Conservation (phyloP, 805 yeast species). For the Pichia gijzeniarum region DNA sequence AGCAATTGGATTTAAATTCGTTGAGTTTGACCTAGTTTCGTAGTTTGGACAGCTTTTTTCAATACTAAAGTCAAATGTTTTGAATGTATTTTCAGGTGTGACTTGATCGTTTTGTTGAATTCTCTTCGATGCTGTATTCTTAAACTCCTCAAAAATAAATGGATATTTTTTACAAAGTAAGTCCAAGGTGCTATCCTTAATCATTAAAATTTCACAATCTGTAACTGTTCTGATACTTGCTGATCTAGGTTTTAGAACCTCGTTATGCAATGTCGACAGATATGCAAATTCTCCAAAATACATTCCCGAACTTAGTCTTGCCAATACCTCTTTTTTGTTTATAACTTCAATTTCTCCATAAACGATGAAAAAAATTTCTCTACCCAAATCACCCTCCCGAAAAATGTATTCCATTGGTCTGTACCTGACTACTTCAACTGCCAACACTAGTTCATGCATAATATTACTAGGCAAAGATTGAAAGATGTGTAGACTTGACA, state of each 20-base stretch:
- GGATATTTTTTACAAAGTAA: conserved; percentile 55
- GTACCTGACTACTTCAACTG: conserved; percentile 49
- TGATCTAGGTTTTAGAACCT: conserved; percentile 35
- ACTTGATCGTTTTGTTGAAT: conserved; percentile 26
- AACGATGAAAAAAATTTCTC: conserved; percentile 61
- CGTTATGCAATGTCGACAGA: conserved; percentile 36
- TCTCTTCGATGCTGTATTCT: conserved; percentile 52
- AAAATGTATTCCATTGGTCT: conserved; percentile 56
- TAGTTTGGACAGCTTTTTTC: not conserved
- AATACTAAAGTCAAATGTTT: not conserved
- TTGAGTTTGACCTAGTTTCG: no score
- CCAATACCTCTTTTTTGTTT: conserved; percentile 39
- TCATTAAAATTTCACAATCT: conserved; percentile 52
- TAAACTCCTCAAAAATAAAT: conserved; percentile 50
- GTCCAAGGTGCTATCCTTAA: conserved; percentile 49
- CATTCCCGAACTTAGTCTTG: conserved; percentile 54
- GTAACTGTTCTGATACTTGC: conserved; percentile 62
- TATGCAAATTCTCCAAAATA: conserved; percentile 79
- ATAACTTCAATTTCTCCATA: conserved; percentile 68
- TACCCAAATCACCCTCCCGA: conserved; percentile 51
- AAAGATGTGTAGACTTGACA: conserved; percentile 54
- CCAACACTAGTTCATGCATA: conserved; percentile 57
- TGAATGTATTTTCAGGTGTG: not conserved
- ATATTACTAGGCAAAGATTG: conserved; percentile 49
- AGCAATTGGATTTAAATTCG: no score